Base-by-base conservation (phyloP, 2,329 filamentous ascomycete genomes). In the Colletotrichum truncatum region DNA sequence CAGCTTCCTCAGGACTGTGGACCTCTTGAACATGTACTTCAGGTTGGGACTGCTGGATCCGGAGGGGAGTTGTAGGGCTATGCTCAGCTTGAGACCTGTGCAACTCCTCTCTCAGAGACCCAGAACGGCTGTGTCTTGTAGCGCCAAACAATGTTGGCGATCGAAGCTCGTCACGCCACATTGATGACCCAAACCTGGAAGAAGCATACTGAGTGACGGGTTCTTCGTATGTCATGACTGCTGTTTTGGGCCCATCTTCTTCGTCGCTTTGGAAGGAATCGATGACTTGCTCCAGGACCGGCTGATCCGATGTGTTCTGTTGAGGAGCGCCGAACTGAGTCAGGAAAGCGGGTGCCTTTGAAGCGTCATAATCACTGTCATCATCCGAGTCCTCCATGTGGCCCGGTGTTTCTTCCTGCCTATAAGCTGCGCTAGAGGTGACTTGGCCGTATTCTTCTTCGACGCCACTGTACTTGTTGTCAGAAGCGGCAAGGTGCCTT, bases 381-480 rank as follows among this genome's bases (percentile, higher is more conserved):
- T 61, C 61, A 11, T 65, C 51, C 4, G 70, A 72, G 32, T 75
- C 71, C 6, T 68, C 62, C 21, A 66, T 64, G 23, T 48, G 52
- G 10, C 39, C 36, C 11, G 45, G 57, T n/a, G 57, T 12, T 26
- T 3, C 45, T 8, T 43, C 36, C 26, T 25, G 57, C 14, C 14
- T 39, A 8, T 53, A 16, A 4, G 21, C n/a, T 26, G 45, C 26
- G 4, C 39, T 36, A 4, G 39, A 8, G 6, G 12, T 11, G 12
- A 25, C 56, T 23, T 51, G 58, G 32, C 36, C 14, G 38, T 52
- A 34, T 2, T 32, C 52, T 32, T 54, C 41, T 4, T 56, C 57
- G 14, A 61, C 39, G 23, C 25, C 11, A 11, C 23, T 57, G 54
- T 45, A 23, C 57, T 56, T 39, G 12, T 38, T 51, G 57, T 49